These are phyloP conservation scores for Yamadazyma atlantica DNA, from an alignment of 1,139 yeast species.

Conservation along the genomic window DNA sequence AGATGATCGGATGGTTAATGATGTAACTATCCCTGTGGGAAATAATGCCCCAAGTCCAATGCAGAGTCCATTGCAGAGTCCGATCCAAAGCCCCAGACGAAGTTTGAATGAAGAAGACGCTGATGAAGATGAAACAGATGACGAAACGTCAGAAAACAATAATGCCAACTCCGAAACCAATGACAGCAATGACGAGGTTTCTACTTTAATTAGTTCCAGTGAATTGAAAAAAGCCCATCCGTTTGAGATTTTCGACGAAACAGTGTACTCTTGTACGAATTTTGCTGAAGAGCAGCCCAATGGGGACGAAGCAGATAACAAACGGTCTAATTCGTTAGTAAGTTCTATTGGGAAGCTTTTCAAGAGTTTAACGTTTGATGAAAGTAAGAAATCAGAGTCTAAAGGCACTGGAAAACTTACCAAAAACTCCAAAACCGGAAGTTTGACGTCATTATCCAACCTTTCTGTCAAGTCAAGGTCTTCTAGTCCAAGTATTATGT, in stretches of 20 bases:
- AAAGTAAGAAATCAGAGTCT: conserved; percentile 11
- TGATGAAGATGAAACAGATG: conserved; percentile 15
- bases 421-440: conserved; percentile 26
- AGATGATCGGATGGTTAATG: conserved; percentile 25
- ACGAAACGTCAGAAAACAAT: conserved; percentile 1
- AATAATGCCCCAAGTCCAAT: not conserved
- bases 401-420: conserved; percentile 13
- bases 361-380: conserved; percentile 36
- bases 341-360: conserved; percentile 40
- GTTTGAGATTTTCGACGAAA: conserved; percentile 75
- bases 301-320: conserved; percentile 10
- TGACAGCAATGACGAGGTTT: conserved; percentile 7
- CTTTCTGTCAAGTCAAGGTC: conserved; percentile 37
- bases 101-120: conserved; percentile 5
- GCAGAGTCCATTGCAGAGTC: too few relatives aligned
- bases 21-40: not conserved
- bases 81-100: not conserved
- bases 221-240: conserved; percentile 55
- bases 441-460: conserved; percentile 41
- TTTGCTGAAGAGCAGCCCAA: conserved; percentile 20
- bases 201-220: conserved; percentile 23
- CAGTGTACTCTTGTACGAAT: conserved; percentile 59
- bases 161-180: not conserved
- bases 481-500: conserved; percentile 45
- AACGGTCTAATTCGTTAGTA: conserved; percentile 30